phyloP scores from a whole-genome alignment of 176 grass and related monocot genomes.

The Calamus simplicifolius region DNA sequence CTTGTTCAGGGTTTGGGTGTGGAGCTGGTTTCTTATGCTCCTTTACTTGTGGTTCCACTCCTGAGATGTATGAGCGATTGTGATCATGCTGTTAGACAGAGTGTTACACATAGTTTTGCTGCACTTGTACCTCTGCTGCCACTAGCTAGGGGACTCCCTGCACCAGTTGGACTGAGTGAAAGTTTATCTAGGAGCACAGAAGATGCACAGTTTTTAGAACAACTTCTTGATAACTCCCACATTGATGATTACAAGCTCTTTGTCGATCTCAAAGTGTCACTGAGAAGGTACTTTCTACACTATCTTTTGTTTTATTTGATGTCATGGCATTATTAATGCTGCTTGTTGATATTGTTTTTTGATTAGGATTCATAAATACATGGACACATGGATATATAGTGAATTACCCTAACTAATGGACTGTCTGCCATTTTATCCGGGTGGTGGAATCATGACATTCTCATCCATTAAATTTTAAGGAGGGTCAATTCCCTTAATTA shows the following conservation, averaged over 20 bases:
- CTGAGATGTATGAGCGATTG: constrained; percentile 93
- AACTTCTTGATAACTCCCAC: constrained; percentile 95
- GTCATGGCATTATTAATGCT: too few species aligned
- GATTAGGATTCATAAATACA: too few species aligned
- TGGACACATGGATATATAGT: too few species aligned
- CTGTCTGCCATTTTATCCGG: too few species aligned
- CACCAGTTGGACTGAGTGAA: constrained; percentile 66
- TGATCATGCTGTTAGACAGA: constrained; percentile 86
- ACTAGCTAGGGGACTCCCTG: constrained; percentile 57
- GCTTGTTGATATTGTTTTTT: too few species aligned
- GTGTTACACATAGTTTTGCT: constrained; percentile 96
- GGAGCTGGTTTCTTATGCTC: constrained; percentile 86
- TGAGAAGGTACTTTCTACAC: constrained; percentile 48
- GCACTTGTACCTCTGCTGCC: constrained; percentile 91
- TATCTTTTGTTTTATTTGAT: too few species aligned
- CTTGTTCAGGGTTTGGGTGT: constrained; percentile 90
- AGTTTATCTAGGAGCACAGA: constrained; percentile 73
- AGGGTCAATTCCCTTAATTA: too few species aligned
- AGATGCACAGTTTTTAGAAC: constrained; percentile 86
- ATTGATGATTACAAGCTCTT: constrained; percentile 95
- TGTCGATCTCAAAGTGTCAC: constrained; percentile 72
- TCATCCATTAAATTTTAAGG: too few species aligned
- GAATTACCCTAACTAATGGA: too few species aligned
- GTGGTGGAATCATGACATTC: too few species aligned
- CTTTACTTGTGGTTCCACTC: constrained; percentile 94